A percentile compares a stretch with the other conserved stretches of the same genome.
phyloP scores from a whole-genome alignment of 75 land plant genomes.

The Picea glauca region DNA sequence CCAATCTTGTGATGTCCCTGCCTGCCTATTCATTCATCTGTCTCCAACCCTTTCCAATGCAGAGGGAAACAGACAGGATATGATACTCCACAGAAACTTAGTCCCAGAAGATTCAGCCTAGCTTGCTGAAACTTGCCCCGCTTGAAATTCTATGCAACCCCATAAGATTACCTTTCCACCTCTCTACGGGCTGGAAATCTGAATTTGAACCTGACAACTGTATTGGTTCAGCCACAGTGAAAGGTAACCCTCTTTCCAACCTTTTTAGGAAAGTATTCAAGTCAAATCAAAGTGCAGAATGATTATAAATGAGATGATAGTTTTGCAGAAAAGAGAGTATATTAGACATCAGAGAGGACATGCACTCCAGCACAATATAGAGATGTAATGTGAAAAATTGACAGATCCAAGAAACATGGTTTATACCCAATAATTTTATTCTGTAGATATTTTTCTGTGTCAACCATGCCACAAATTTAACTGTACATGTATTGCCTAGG shows the following conservation, averaged over 20 bases:
- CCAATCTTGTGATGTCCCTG: too few relatives aligned
- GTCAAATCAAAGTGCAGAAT: background rate
- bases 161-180: background rate
- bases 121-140: background rate
- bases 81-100: too few relatives aligned
- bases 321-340: background rate
- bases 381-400: background rate
- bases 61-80: too few relatives aligned
- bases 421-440: background rate
- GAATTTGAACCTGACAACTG: background rate
- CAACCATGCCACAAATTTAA: background rate
- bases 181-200: background rate
- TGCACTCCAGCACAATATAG: too few relatives aligned
- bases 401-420: conserved; percentile 1
- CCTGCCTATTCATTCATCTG: too few relatives aligned
- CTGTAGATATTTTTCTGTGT: background rate
- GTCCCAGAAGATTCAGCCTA: too few relatives aligned
- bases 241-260: background rate
- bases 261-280: background rate
- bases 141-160: background rate
- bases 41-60: too few relatives aligned
- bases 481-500: background rate
- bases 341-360: background rate
- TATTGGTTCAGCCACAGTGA: background rate
- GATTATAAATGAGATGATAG: background rate